phyloP scores from a whole-genome alignment of 2,329 filamentous ascomycete species.

The Aspergillus chevalieri region DNA sequence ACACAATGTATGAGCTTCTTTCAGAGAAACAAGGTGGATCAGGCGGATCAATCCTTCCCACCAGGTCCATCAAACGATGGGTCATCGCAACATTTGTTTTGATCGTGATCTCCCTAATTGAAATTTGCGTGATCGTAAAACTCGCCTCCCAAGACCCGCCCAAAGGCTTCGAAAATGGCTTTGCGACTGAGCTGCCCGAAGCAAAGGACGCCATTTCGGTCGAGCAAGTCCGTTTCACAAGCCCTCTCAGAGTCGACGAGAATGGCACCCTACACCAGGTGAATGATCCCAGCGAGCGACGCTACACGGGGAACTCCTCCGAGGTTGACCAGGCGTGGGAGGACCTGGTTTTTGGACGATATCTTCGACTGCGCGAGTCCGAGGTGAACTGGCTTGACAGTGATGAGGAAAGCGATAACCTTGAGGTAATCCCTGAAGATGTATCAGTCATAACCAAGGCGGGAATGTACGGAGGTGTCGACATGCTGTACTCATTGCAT shows the following conservation, averaged over 20 bases:
- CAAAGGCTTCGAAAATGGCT: background rate
- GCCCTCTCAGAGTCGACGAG: background rate
- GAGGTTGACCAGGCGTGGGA: background rate
- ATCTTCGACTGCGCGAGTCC: background rate
- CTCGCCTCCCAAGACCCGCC: background rate
- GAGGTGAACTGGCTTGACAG: background rate
- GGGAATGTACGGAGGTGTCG: background rate
- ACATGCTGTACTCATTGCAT: background rate
- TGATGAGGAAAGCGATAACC: background rate
- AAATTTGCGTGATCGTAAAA: background rate
- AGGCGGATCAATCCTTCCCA: background rate
- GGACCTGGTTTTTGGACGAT: background rate
- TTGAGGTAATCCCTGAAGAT: background rate
- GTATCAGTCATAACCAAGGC: background rate
- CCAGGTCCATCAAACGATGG: background rate
- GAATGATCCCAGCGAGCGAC: background rate
- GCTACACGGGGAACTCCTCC: background rate
- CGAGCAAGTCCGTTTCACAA: background rate
- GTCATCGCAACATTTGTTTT: background rate
- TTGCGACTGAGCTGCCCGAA: background rate
- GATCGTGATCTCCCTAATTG: background rate
- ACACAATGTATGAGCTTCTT: no score
- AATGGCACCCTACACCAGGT: background rate
- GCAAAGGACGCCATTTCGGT: background rate
- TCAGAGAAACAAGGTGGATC: background rate